Evolutionary conservation across 169 alveolate genomes (phyloP), one percentile per base, ranked within the genome.

Genomic region (Fabrea salina): DNA sequence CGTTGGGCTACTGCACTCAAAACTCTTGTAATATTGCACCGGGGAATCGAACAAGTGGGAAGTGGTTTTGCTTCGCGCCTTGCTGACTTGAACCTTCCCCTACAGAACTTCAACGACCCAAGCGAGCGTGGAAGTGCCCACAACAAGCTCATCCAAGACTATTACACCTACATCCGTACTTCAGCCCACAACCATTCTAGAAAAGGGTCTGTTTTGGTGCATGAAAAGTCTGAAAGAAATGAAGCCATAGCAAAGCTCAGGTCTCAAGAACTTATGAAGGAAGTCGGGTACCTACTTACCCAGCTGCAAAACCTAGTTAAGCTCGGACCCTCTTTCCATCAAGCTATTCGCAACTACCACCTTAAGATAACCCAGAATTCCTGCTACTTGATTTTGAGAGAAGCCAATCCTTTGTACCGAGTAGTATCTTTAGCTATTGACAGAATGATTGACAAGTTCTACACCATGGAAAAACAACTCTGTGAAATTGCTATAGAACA

Each of bases 111-210:
- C 47, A 72, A 53, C 41, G 80, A 72, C 33, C 80, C 80, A 7
- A 72, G 58, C 1, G 80, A 72, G 37, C 22, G 33, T 27, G 80
- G 80, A 13, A 72, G 67, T 30, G 67, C 70, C 35, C 80, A 72
- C 33, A 50, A 44, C 33, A 25, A 53, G n/a, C 16, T 72, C 8
- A 51, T 72, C n/a, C 47, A 51, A 53, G 80, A 72, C 22, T 72
- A 72, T 35, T 72, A 50, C 30, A 13, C 43, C 6, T 72, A 49
- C 33, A 44, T 72, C 43, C 47, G 30, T 25, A 8, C 25, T 25
- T 25, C n/a, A 43, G 78, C 64, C n/a, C 8, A 11, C 1, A 44
- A 19, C 30, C 19, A 43, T 3, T 68, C 78, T 37, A 37, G 66
- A 41, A 68, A 47, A 68, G 78, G 4, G 19, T 43, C 66, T n/a